phyloP scores from a whole-genome alignment of 352 stramenopile genomes.

The Phytophthora pisi region DNA sequence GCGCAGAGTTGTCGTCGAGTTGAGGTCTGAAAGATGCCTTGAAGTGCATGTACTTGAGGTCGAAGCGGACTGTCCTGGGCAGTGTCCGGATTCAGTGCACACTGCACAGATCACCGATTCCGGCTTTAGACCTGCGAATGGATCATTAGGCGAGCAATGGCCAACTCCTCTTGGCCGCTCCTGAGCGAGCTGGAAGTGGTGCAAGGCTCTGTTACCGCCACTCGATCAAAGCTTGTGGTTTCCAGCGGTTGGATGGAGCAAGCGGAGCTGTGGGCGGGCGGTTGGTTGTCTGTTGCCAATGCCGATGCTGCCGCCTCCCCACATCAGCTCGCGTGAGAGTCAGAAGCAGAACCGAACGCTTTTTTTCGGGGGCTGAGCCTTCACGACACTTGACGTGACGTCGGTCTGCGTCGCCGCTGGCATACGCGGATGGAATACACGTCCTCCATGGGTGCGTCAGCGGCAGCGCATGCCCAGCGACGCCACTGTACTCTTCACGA shows the following conservation, averaged over 20 bases:
- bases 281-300: background rate
- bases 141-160: no score
- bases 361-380: slow-evolving; percentile 1
- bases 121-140: background rate
- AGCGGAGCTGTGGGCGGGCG: no score
- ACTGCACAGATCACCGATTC: background rate
- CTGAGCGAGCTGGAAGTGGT: no score
- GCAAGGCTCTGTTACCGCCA: no score
- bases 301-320: background rate
- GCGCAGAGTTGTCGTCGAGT: background rate
- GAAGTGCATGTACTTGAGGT: background rate
- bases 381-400: slow-evolving; percentile 1
- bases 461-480: background rate
- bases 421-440: background rate
- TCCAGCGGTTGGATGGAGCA: no score
- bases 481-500: slow-evolving; percentile 15
- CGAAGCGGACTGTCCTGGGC: background rate
- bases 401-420: slow-evolving; percentile 2
- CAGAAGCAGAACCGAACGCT: background rate
- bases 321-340: background rate
- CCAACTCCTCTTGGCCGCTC: no score
- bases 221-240: no score
- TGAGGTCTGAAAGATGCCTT: slow-evolving; percentile 9
- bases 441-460: background rate
- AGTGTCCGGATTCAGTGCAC: background rate